Evolutionary conservation across 148 eudicot species (phyloP), one percentile per base, ranked within the genome.

Genomic region (Rhododendron williamsianum): DNA sequence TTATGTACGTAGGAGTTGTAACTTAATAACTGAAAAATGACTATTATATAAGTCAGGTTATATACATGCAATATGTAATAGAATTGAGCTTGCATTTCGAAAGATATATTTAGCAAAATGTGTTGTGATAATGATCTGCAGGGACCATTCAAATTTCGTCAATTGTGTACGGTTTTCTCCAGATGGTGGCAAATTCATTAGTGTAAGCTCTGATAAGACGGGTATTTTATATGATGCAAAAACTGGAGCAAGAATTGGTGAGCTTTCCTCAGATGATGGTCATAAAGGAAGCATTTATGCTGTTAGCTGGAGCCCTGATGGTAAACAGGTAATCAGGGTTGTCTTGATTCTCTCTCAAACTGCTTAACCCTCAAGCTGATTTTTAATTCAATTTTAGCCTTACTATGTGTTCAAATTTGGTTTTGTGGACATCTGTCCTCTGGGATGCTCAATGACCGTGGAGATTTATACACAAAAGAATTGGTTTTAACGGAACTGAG

Each of bases 241-340:
- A 90, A 95, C 96, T 54, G 98, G 93, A 84, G 94, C 93, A 74
- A 95, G 87, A 89, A 88, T 92, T 78, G 98, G 99, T 81, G 99
- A 93, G 86, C 87, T 97, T 52, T 94, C 96, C 52, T 82, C 94
- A 46, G 98, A 97, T 82, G 95, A 91, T 85, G 95, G 94, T 79
- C 99, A 97, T 88, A 93, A 90, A 83, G 99, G 99, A 56, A 97
- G 98, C 88, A 93, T 97, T 87, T 97, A 95, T 89, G 98, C 99
- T 46, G 94, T 94, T 72, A 94, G 98, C 89, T 97, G 99, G 99
- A 94, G 98, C 85, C 93, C 96, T 72, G 98, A 97, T 86, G 87
- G 98, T 83, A 94, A 93, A 91, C 90, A 95, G 95, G 99, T 92
- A 87, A 78, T 19, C 76, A 35, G 45, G 13, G 73, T 78, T 36